Evolutionary conservation across 2,329 filamentous ascomycete species (phyloP), one percentile per base, ranked within the genome.

Genomic region (Purpureocillium takamizusanense): DNA sequence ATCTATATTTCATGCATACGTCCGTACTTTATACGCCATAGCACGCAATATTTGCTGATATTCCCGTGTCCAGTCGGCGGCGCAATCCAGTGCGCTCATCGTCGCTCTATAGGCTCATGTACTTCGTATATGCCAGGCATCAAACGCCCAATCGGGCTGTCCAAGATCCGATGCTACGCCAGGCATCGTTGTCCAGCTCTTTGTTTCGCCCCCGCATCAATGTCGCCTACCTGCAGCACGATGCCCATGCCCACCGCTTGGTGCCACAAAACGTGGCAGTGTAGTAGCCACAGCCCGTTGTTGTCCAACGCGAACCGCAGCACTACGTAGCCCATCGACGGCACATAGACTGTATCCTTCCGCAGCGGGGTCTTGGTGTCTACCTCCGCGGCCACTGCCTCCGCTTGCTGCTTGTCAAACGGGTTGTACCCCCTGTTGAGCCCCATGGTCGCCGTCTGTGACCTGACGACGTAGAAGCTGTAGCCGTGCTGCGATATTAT

Each of bases 231-330:
- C 18, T 46, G 42, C 4, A 48, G 36, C 15, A 36, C 44, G 8
- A 34, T 44, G 13, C 40, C 46, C 42, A 48, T 44, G 11, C 66
- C 65, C 21, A 57, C 61, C 1, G 56, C 62, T 41, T 53, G 49
- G 31, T 59, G 59, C 49, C 58, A 62, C 5, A 62, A 40, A 1
- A 61, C 51, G 47, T 62, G 59, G 29, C 60, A 63, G 41, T 63
- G 60, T 33, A 63, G 51, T 31, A 61, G 48, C 61, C 60, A 63
- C 10, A 63, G 36, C 2, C 60, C 60, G 7, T 52, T 46, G 39
- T 62, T 63, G 38, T 63, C 52, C 4, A 59, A 47, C 11, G 42
- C 46, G 30, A 64, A 55, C 4, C 59, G 48, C 11, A 63, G 34
- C 1, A 63, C 51, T 2, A 56, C 55, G 41, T 63, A 60, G 15